A percentile compares a stretch with the other conserved stretches of the same genome.
Conservation (phyloP, 345 rosid genomes). For the Excoecaria agallocha region DNA sequence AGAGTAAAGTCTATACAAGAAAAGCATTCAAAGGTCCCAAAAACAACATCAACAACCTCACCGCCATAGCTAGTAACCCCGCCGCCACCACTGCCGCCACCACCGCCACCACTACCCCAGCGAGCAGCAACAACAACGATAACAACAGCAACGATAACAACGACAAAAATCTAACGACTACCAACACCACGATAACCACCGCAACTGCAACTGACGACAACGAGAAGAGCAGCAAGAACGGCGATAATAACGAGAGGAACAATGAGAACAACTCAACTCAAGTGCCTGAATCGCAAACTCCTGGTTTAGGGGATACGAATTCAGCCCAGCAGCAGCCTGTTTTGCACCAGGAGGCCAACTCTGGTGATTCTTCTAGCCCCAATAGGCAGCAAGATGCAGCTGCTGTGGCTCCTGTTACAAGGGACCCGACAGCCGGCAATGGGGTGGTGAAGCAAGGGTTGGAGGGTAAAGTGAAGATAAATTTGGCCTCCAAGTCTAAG, state of each 20-base stretch:
- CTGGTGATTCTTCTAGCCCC: slow-evolving; percentile 42
- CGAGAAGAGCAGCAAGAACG: background rate
- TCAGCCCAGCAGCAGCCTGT: slow-evolving; percentile 33
- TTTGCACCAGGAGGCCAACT: slow-evolving; percentile 23
- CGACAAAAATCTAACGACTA: background rate
- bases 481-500: slow-evolving; percentile 53
- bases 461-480: slow-evolving; percentile 51
- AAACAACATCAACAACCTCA: slow-evolving; percentile 25
- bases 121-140: background rate
- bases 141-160: no score
- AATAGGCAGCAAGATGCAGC: slow-evolving; percentile 26
- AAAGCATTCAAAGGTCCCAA: slow-evolving; percentile 58
- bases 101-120: background rate
- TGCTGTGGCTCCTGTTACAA: slow-evolving; percentile 11
- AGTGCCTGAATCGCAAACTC: slow-evolving; percentile 32
- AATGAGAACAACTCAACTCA: slow-evolving; percentile 30
- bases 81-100: slow-evolving; percentile 9
- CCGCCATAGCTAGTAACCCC: slow-evolving; percentile 12
- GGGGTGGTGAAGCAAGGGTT: slow-evolving; percentile 40
- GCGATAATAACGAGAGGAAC: background rate
- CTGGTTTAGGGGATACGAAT: slow-evolving; percentile 33
- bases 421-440: slow-evolving; percentile 31
- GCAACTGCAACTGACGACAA: background rate
- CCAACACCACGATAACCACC: background rate
- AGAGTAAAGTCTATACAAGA: slow-evolving; percentile 73